These are phyloP conservation scores for Phytophthora cactorum DNA, from an alignment of 352 stramenopile genomes.

Conservation along the genomic window DNA sequence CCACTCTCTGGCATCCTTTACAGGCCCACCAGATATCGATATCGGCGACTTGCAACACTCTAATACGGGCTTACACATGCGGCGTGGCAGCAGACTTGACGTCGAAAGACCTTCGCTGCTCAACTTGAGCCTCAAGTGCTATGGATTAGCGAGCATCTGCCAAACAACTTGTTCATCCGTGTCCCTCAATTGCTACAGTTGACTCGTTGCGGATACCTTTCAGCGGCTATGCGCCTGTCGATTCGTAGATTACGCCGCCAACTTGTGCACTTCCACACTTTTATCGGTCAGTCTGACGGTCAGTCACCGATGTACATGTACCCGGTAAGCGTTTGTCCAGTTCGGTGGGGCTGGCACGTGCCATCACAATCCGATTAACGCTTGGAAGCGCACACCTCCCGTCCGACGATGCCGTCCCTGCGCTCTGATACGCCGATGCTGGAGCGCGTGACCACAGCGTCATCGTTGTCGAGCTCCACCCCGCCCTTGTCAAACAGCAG, in stretches of 20 bases:
- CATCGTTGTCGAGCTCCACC: conserved; percentile 19
- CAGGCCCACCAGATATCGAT: background rate
- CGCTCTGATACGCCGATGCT: conserved; percentile 19
- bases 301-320: background rate
- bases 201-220: background rate
- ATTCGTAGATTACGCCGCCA: conserved; percentile 2
- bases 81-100: too few relatives aligned
- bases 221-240: background rate
- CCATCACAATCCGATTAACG: conserved; percentile 15
- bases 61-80: too few relatives aligned
- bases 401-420: conserved; percentile 14
- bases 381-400: background rate
- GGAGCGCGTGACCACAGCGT: conserved; percentile 15
- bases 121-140: too few relatives aligned
- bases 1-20: background rate
- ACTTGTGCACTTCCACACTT: conserved; percentile 5
- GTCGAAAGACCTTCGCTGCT: too few relatives aligned
- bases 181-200: background rate
- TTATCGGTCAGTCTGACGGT: background rate
- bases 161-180: background rate
- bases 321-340: background rate
- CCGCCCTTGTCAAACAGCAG: conserved; percentile 17
- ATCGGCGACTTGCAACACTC: too few relatives aligned
- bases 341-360: conserved; percentile 10
- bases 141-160: too few relatives aligned